Evolutionary conservation across 345 rosid genomes (phyloP), one percentile per base, ranked within the genome.

Genomic region (Gynandropsis gynandra): DNA sequence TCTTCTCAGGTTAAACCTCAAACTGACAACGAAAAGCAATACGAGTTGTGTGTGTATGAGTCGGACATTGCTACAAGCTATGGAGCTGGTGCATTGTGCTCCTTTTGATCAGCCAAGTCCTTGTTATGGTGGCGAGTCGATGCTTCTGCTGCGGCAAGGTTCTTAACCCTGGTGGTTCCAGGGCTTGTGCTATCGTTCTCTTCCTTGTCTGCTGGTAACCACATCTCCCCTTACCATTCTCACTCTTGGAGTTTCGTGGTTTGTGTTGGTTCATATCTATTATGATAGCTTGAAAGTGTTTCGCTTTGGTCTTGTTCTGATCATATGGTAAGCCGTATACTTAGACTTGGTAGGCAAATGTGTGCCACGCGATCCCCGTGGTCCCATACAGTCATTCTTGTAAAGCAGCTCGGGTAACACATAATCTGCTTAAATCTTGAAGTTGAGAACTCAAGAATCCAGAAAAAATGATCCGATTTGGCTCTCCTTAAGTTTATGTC

Each of bases 61-160:
- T 79, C 96, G 0, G 96, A 92, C 70, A 82, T 92, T 20, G 58
- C 98, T 44, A 76, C 95, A 4, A 95, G 96, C 55, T 84, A 54
- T 52, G 96, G 93, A 36, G 87, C 84, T 20, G 96, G 89, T 42
- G 87, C 96, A 17, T 82, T 92, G 58, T 73, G 60, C 82, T 92
- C 64, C 89, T 92, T 47, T 42, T 87, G 67, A 63, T 55, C 15
- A 71, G 87, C 59, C 98, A 92, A 59, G 73, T 65, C 61, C 65
- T 92, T 52, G 71, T 92, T n/a, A 92, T 87, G 96, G 77, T 32
- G 9, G 96, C 82, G n/a, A 87, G 84, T 66, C 61, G 79, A 49
- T 92, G 98, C 73, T 85, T 87, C 80, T 92, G 96, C 83, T 87
- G 95, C 16, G 96, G 95, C 14, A 82, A 74, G 72, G 58, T 93